Base-by-base conservation (phyloP, 1,284 basidiomycete species). In the Ceratobasidium sp. region DNA sequence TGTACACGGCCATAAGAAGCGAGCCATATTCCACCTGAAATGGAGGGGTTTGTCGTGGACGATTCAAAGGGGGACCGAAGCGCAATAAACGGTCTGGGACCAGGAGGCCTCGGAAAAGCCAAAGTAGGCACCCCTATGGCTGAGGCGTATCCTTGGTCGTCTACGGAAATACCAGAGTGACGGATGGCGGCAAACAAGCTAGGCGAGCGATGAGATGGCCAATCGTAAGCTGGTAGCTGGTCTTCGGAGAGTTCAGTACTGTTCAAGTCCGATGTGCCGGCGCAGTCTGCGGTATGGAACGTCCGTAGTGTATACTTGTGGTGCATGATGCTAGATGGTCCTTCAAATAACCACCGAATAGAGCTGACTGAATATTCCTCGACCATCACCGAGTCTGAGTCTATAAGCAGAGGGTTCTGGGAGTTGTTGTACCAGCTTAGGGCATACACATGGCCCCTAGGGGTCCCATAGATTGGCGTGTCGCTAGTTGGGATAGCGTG, bases 1-100 rank as follows among this genome's bases (percentile, higher is more conserved):
- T 61, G 69, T 37, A 31, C 31, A 1, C 42, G 53, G 23, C 69
- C 69, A 51, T 73, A 73, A 17, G 69, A 73, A n/a, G 69, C 69
- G 26, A 61, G 53, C 69, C 69, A 73, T 8, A 42, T 61, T 20
- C 69, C 69, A 20, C 28, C 23, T 17, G 20, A 37, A 26, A 73
- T 73, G 58, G 61, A 28, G 7, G 39, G 42, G 17, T 54, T 23
- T 23, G 6, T 33, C 7, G 20, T n/a, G 31, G 42, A 49, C 2
- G 28, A n/a, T 47, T 61, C 69, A 47, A 73, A 60, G 5, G 56
- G 69, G 13, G 69, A 73, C 10, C 39, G 56, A 33, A 73, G 54
- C 1, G 56, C 54, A 23, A 73, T 45, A 61, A 61, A 73, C 11
- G 58, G 56, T 26, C 58, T 73, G 17, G 54, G 42, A 26, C 53